Conservation (phyloP, 768 basidiomycete genomes). For the Tubosaeta sp. region DNA sequence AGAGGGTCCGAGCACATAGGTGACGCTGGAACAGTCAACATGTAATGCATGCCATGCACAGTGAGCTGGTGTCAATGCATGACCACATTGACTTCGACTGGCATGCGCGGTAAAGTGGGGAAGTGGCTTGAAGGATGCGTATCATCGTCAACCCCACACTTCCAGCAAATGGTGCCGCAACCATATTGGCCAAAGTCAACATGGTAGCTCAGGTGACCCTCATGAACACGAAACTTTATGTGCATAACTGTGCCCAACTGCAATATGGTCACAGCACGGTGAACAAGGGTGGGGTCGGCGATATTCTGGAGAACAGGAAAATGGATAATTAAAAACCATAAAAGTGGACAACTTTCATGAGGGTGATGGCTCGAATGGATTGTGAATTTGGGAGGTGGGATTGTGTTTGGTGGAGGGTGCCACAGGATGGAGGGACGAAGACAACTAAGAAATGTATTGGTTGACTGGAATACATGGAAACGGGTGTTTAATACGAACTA, state of each 20-base stretch:
- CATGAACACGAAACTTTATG: constrained; percentile 74
- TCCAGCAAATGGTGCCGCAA: constrained; percentile 83
- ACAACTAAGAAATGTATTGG: constrained; percentile 63
- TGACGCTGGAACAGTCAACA: constrained; percentile 55
- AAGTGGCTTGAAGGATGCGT: constrained; percentile 41
- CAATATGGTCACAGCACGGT: constrained; percentile 69
- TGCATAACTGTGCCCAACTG: constrained; percentile 81
- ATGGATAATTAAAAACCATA: constrained; percentile 90
- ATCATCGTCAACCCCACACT: constrained; percentile 41
- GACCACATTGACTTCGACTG: constrained; percentile 80
- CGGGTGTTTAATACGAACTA: background rate
- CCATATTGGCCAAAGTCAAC: constrained; percentile 94
- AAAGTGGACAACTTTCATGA: constrained; percentile 94
- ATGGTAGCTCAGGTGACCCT: constrained; percentile 84
- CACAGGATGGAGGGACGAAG: constrained; percentile 76
- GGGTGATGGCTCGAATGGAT: constrained; percentile 69
- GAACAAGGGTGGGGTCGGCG: constrained; percentile 63
- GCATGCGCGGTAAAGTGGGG: constrained; percentile 58
- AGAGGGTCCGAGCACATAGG: constrained; percentile 61
- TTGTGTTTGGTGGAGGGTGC: constrained; percentile 75
- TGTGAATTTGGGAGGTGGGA: constrained; percentile 54
- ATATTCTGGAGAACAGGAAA: constrained; percentile 88
- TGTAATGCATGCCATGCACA: constrained; percentile 64
- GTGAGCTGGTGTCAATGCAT: constrained; percentile 63
- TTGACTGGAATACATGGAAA: constrained; percentile 49